phyloP scores from a whole-genome alignment of 495 filamentous ascomycete genomes.

The Daldinia decipiens region DNA sequence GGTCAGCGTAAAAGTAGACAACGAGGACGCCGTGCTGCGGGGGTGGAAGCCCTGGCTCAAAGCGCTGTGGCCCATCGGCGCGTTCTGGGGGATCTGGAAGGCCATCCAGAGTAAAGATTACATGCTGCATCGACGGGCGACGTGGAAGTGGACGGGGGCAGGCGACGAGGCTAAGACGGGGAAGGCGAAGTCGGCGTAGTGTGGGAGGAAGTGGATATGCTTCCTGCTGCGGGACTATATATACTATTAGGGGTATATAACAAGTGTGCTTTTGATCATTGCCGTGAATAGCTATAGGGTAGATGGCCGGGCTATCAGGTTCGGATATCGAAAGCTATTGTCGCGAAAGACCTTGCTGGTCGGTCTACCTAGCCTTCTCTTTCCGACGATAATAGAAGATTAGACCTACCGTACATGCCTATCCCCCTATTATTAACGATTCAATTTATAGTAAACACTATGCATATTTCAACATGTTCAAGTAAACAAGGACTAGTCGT shows the following conservation, averaged over 20 bases:
- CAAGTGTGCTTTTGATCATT: neutral
- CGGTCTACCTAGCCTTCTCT: neutral
- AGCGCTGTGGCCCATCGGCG: slow-evolving; percentile 60
- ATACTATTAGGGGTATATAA: neutral
- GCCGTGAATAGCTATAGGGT: neutral
- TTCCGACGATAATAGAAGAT: neutral
- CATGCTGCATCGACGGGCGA: slow-evolving; percentile 60
- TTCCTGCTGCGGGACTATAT: neutral
- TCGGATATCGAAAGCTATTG: neutral
- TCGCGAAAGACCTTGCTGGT: neutral
- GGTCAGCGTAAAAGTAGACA: slow-evolving; percentile 58
- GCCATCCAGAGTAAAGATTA: slow-evolving; percentile 66
- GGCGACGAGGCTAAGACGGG: slow-evolving; percentile 24
- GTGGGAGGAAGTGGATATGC: neutral
- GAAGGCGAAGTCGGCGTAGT: slow-evolving; percentile 29
- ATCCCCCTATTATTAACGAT: neutral
- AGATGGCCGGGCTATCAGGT: neutral
- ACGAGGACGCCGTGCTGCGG: slow-evolving; percentile 18
- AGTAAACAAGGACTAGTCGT: neutral
- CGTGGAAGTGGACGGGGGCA: slow-evolving; percentile 62
- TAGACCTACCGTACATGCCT: neutral
- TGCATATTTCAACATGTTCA: neutral
- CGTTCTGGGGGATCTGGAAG: slow-evolving; percentile 65
- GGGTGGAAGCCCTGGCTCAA: slow-evolving; percentile 53
- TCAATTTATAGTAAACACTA: neutral